phyloP scores from a whole-genome alignment of 2,329 filamentous ascomycete species.

The Calonectria pseudoturangicola region DNA sequence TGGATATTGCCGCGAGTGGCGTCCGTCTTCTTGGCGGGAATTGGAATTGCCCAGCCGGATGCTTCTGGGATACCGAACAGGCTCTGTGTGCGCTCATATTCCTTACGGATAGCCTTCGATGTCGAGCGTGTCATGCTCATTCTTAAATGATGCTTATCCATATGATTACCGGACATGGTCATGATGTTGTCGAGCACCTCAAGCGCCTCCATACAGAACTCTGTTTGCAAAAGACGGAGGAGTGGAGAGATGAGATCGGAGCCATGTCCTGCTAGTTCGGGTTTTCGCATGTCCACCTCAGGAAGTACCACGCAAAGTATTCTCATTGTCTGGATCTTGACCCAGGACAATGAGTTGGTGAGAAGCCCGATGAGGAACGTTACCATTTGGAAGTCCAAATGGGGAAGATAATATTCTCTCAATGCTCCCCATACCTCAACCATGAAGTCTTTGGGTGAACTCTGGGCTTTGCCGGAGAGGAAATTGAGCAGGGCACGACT shows the following conservation, averaged over 20 bases:
- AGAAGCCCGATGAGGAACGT: conserved; percentile 94
- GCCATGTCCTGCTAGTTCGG: conserved; percentile 91
- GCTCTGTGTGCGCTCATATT: conserved; percentile 95
- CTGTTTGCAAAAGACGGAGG: conserved; percentile 90
- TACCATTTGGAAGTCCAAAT: conserved; percentile 87
- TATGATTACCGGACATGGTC: conserved; percentile 91
- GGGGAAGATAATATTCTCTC: conserved; percentile 85
- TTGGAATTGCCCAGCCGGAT: conserved; percentile 95
- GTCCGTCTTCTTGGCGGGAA: conserved; percentile 92
- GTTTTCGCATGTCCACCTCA: conserved; percentile 93
- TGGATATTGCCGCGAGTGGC: conserved; percentile 94
- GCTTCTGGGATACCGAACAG: conserved; percentile 97
- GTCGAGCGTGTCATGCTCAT: conserved; percentile 98
- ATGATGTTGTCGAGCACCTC: conserved; percentile 96
- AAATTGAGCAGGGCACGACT: conserved; percentile 82
- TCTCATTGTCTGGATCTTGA: conserved; percentile 94
- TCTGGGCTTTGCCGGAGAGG: conserved; percentile 78
- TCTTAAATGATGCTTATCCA: conserved; percentile 94
- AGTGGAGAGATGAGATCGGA: conserved; percentile 97
- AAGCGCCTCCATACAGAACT: conserved; percentile 93
- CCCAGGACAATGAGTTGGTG: conserved; percentile 91
- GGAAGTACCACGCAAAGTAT: conserved; percentile 90
- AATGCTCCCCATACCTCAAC: conserved; percentile 83
- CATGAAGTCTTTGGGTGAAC: conserved; percentile 84
- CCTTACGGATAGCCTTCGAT: conserved; percentile 89